Evolutionary conservation across 345 rosid genomes (phyloP), one percentile per base, ranked within the genome.

Genomic region (Rhizophora mangle): DNA sequence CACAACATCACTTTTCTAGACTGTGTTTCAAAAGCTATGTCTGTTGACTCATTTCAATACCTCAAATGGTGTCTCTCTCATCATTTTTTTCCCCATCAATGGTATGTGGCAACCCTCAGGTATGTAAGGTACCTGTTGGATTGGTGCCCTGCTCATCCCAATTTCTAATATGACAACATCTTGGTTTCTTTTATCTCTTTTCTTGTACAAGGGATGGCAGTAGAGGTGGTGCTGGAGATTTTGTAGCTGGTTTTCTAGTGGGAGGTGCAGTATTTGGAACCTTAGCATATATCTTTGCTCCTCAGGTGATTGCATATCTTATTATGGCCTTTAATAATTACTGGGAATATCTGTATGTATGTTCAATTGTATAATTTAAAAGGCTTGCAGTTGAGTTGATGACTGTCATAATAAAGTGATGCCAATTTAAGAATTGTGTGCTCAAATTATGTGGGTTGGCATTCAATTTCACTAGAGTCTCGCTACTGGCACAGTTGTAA

Each of bases 261-360:
- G 97, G 97, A 53, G 98, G 97, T 53, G 97, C 97, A 27, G 69
- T 94, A 36, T 88, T 83, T 74, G 98, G 97, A 73, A 85, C 95
- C 19, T 70, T 87, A 55, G 90, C 90, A 0, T 93, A 93, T 77
- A 49, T 86, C 64, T 92, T 86, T 79, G 93, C 98, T 61, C 97
- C 98, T 29, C 96, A 91, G 96, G 97, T 93, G 63, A 64, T 63
- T 71, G 36, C 52, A 63, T 70, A 57, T 63, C 51, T 68, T 29
- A 22, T 18, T 47, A 51, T 46, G 29, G 47, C 63, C n/a, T 63
- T 18, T 55, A 47, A n/a, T 61, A 62, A 52, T 65, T 46, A 61
- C 68, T 63, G 55, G 47, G 36, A 24, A 20, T 57, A 31, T 21
- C 16, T 30, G 32, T 26, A 30, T 62, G 31, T 31, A 26, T 61